Evolutionary conservation across 176 grass and related monocot genomes (phyloP).

Genomic region (Oryza coarctata): DNA sequence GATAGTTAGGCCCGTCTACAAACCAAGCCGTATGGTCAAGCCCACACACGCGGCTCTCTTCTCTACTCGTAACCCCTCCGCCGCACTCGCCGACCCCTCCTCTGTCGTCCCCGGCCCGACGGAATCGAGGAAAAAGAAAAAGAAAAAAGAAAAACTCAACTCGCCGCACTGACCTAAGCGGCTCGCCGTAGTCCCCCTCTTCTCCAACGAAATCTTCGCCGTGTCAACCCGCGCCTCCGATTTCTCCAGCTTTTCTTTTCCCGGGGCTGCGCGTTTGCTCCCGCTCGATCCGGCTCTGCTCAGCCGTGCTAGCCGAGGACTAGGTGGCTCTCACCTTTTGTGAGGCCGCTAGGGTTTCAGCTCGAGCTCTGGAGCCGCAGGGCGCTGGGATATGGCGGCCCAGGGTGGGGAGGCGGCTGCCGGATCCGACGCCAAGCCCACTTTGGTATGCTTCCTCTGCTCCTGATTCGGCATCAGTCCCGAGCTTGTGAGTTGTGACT

Average conservation of each 20-base stretch:
- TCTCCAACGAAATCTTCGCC: not conserved
- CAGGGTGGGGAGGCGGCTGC: conserved; percentile 50
- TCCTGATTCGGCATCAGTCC: conserved; percentile 6
- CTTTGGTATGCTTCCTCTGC: conserved; percentile 41
- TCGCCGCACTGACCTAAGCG: not conserved
- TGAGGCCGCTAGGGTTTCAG: conserved; percentile 1
- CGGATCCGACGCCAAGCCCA: conserved; percentile 32
- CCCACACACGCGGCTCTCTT: not conserved
- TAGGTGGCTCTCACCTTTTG: not conserved
- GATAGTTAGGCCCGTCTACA: not conserved
- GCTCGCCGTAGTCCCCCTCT: not conserved
- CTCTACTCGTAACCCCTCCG: not conserved
- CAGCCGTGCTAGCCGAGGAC: not conserved
- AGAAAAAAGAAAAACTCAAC: not conserved
- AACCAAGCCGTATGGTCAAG: not conserved
- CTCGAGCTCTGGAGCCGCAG: conserved; percentile 18
- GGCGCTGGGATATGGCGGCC: conserved; percentile 34
- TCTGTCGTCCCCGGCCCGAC: not conserved
- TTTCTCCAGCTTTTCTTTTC: not conserved
- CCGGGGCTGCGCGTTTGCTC: not conserved
- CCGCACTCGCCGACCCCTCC: not conserved
- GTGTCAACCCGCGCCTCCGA: not conserved
- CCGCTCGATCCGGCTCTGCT: not conserved
- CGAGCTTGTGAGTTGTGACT: not conserved
- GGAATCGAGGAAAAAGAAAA: not conserved